These are phyloP conservation scores for Lobulomyces angularis DNA, from an alignment of 192 early-diverging fungal species.

Conservation along the genomic window DNA sequence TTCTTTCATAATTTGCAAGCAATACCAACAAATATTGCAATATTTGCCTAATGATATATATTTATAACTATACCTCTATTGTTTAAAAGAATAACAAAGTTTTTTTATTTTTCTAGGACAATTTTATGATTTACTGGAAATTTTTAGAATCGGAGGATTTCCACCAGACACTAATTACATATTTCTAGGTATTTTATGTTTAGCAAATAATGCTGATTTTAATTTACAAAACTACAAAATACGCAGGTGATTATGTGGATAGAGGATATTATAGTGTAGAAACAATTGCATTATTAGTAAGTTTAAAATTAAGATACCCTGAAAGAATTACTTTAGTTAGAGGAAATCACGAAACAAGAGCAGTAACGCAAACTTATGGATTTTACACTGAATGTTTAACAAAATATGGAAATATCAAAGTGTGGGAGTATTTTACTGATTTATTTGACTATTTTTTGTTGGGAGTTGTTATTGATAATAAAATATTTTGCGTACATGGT, in stretches of 20 bases:
- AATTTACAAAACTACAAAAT: neutral
- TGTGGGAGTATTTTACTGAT: conserved; percentile 89
- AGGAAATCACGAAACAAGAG: conserved; percentile 90
- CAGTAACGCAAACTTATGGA: conserved; percentile 88
- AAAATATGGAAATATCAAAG: conserved; percentile 69
- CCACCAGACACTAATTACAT: conserved; percentile 76
- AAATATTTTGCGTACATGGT: conserved; percentile 91
- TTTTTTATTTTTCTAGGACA: conserved; percentile 36
- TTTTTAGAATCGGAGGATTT: conserved; percentile 72
- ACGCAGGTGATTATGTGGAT: conserved; percentile 77
- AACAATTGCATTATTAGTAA: conserved; percentile 78
- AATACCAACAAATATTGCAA: neutral
- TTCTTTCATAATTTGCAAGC: no score
- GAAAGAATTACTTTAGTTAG: conserved; percentile 75
- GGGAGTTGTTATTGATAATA: conserved; percentile 75
- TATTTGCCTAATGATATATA: neutral
- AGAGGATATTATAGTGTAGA: conserved; percentile 78
- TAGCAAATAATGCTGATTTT: neutral
- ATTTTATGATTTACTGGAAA: conserved; percentile 78
- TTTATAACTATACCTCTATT: neutral
- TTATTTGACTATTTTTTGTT: conserved; percentile 88
- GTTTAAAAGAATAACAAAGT: no score
- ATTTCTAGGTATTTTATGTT: conserved; percentile 64
- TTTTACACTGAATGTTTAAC: conserved; percentile 86
- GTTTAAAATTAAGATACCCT: conserved; percentile 82